Evolutionary conservation across 2,329 filamentous ascomycete genomes (phyloP).

Genomic region (Microcyclospora tardicrescens): DNA sequence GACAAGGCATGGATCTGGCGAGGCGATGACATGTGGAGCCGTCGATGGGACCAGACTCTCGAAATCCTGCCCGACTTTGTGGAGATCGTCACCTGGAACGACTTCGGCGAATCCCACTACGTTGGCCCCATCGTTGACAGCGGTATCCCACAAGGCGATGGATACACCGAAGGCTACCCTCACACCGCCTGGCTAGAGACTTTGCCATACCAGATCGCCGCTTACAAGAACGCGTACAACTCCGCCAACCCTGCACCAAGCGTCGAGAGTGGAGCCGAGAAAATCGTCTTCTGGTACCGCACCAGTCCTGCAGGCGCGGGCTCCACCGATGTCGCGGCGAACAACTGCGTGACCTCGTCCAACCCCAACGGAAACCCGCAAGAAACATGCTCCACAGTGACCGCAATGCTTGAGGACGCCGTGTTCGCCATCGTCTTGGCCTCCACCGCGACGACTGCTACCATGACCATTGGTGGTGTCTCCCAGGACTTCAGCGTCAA

Average conservation of each 20-base stretch:
- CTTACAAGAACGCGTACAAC: constrained; percentile 33
- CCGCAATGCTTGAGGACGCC: constrained; percentile 29
- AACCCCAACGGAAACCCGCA: constrained; percentile 20
- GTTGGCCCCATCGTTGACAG: constrained; percentile 24
- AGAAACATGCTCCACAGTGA: constrained; percentile 10
- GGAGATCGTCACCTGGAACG: constrained; percentile 47
- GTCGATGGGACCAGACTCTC: constrained; percentile 45
- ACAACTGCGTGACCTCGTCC: constrained; percentile 13
- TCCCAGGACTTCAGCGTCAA: constrained; percentile 12
- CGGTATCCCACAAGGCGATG: constrained; percentile 1
- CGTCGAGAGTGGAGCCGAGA: constrained; percentile 16
- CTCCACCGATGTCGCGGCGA: constrained; percentile 25
- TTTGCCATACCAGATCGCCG: constrained; percentile 38
- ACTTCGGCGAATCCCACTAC: constrained; percentile 47
- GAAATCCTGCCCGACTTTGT: constrained; percentile 40
- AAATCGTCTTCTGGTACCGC: constrained; percentile 34
- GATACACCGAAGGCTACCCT: constrained; percentile 14
- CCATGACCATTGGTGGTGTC: constrained; percentile 25
- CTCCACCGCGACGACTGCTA: constrained; percentile 20
- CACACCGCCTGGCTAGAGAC: constrained; percentile 39
- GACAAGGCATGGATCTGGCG: constrained; percentile 51
- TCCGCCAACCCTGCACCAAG: constrained; percentile 3
- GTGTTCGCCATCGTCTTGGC: constrained; percentile 32
- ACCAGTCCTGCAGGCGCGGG: constrained; percentile 26
- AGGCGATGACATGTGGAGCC: constrained; percentile 47